Percentiles rank a stretch among this genome's conserved stretches.
phyloP scores from a whole-genome alignment of 257 asterid species.

The Lycium ferocissimum region DNA sequence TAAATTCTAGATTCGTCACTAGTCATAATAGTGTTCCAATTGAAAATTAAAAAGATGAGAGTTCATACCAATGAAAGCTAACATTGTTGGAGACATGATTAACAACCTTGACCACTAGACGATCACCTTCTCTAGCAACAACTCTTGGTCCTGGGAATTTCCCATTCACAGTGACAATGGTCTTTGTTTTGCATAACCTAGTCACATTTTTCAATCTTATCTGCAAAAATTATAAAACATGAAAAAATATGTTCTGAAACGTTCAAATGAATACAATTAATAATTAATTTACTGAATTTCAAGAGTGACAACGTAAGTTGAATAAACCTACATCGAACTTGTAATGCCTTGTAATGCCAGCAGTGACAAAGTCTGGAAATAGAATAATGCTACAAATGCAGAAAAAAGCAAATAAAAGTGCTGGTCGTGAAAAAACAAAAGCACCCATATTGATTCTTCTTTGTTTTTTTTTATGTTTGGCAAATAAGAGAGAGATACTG shows the following conservation, averaged over 20 bases:
- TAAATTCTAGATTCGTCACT: not conserved
- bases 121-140: constrained; percentile 72
- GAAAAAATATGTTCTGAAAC: not conserved
- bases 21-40: not conserved
- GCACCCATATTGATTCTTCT: constrained; percentile 30
- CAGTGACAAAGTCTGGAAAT: constrained; percentile 26
- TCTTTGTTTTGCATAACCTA: constrained; percentile 63
- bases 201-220: constrained; percentile 60
- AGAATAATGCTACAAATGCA: constrained; percentile 13
- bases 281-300: not conserved
- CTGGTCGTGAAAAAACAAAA: not conserved
- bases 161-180: constrained; percentile 67
- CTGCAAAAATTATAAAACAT: constrained; percentile 39
- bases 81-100: constrained; percentile 67
- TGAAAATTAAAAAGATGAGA: not conserved
- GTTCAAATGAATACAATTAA: not conserved
- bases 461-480: not conserved
- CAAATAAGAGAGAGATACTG: not conserved
- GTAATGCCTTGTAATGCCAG: constrained; percentile 48
- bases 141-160: constrained; percentile 70
- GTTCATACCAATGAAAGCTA: constrained; percentile 66
- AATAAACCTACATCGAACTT: constrained; percentile 45
- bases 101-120: constrained; percentile 54
- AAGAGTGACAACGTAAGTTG: not conserved
- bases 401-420: constrained; percentile 19